Conservation (phyloP, 495 filamentous ascomycete species). For the Trichoderma orchidacearum region DNA sequence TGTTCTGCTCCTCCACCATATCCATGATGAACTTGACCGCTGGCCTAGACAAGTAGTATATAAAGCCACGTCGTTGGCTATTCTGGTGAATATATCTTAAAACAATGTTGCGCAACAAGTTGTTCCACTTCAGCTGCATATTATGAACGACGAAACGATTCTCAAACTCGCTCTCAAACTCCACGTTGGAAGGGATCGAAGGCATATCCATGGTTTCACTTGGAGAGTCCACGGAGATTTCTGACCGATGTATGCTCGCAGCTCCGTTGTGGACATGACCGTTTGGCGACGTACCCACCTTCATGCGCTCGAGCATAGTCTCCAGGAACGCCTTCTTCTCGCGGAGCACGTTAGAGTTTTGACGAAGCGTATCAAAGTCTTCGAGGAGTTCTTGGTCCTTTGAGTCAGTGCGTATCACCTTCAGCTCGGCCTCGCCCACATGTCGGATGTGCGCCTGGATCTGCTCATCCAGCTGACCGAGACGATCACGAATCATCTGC, state of each 20-base stretch:
- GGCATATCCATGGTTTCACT: conserved; percentile 20
- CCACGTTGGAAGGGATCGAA: conserved; percentile 38
- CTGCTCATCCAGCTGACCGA: conserved; percentile 66
- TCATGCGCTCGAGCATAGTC: conserved; percentile 46
- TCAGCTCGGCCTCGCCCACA: conserved; percentile 52
- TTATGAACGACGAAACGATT: conserved; percentile 98
- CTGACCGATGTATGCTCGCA: conserved; percentile 4
- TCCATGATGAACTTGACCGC: conserved; percentile 97
- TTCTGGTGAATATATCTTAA: conserved; percentile 96
- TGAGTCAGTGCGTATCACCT: conserved; percentile 39
- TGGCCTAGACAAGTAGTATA: conserved; percentile 91
- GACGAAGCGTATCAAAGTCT: conserved; percentile 53
- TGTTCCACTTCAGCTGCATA: conserved; percentile 96
- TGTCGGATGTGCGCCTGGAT: conserved; percentile 53
- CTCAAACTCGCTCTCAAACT: conserved; percentile 84
- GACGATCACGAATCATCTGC: conserved; percentile 65
- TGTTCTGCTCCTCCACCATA: conserved; percentile 87
- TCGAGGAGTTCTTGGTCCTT: conserved; percentile 36
- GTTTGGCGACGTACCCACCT: conserved; percentile 3
- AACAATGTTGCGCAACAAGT: conserved; percentile 87
- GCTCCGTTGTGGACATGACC: not conserved
- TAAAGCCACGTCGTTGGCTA: conserved; percentile 86
- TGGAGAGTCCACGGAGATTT: conserved; percentile 10
- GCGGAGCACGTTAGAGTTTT: conserved; percentile 55
- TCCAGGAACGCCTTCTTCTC: conserved; percentile 68